A percentile compares a stretch with the other conserved stretches of the same genome.
Conservation (phyloP, 1,284 basidiomycete species). For the Puccinia triticina region DNA sequence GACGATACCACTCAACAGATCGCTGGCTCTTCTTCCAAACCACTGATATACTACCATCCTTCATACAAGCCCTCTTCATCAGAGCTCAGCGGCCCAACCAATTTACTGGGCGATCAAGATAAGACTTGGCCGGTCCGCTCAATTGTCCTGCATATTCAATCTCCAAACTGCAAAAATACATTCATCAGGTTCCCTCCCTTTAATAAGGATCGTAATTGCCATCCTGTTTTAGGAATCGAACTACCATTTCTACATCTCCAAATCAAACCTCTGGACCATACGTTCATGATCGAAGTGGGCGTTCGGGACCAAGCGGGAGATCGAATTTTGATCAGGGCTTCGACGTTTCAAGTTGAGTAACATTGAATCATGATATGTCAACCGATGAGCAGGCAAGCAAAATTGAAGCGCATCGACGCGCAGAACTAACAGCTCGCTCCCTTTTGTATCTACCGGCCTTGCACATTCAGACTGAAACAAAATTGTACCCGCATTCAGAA, state of each 20-base stretch:
- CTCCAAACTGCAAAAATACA: slow-evolving; percentile 40
- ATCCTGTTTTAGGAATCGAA: slow-evolving; percentile 31
- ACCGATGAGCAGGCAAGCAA: not conserved
- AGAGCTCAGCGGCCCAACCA: slow-evolving; percentile 8
- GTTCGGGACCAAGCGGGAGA: not conserved
- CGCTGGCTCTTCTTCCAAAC: not conserved
- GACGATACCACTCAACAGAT: slow-evolving; percentile 39
- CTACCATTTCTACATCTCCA: slow-evolving; percentile 42
- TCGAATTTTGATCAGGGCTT: slow-evolving; percentile 38
- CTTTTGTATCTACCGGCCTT: not conserved
- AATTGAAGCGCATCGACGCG: not conserved
- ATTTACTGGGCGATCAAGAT: slow-evolving; percentile 32
- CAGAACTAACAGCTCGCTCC: not conserved
- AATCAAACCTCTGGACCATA: slow-evolving; percentile 40
- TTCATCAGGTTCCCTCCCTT: slow-evolving; percentile 31
- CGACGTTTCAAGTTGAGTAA: slow-evolving; percentile 44
- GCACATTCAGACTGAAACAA: slow-evolving; percentile 14
- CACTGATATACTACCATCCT: slow-evolving; percentile 19
- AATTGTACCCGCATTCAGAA: not conserved
- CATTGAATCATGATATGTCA: not conserved
- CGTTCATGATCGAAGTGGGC: slow-evolving; percentile 38
- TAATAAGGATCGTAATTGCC: not conserved
- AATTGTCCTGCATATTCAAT: slow-evolving; percentile 42
- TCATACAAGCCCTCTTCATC: not conserved
- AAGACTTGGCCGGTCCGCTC: slow-evolving; percentile 7